Conservation (phyloP, 2,329 filamentous ascomycete genomes). For the Lachnellula arida region DNA sequence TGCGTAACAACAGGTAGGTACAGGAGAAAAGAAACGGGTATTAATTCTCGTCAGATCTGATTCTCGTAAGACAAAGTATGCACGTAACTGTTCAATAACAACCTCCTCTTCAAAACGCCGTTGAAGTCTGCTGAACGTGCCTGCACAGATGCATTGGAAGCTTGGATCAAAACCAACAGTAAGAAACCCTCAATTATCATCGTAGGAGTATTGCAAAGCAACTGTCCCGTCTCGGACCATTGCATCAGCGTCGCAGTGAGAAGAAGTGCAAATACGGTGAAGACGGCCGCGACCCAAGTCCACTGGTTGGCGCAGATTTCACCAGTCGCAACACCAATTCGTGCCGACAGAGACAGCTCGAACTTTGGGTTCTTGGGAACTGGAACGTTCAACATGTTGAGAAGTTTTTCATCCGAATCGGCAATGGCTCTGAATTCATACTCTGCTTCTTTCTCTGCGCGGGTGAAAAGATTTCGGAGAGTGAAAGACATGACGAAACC, state of each 20-base stretch:
- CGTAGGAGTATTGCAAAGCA: constrained; percentile 32
- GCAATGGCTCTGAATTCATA: constrained; percentile 25
- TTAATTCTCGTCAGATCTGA: too few species aligned
- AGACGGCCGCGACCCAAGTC: constrained; percentile 16
- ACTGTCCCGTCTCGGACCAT: constrained; percentile 31
- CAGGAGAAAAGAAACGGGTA: too few species aligned
- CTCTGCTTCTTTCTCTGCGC: constrained; percentile 17
- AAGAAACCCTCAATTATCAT: constrained; percentile 31
- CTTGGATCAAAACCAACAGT: constrained; percentile 27
- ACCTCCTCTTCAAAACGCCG: constrained; percentile 26
- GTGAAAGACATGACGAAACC: constrained; percentile 43
- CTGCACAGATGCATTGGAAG: constrained; percentile 26
- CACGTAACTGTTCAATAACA: constrained; percentile 24
- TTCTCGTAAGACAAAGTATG: not conserved
- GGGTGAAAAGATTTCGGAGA: constrained; percentile 39
- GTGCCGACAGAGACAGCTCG: constrained; percentile 14
- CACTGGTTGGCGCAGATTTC: constrained; percentile 14
- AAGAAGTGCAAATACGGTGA: constrained; percentile 20
- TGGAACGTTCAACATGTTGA: constrained; percentile 21
- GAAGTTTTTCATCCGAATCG: constrained; percentile 17
- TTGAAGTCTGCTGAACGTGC: constrained; percentile 24
- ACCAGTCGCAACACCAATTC: constrained; percentile 24
- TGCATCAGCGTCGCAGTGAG: constrained; percentile 24
- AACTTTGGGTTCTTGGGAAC: constrained; percentile 7
- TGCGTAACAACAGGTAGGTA: too few species aligned